phyloP scores from a whole-genome alignment of 2,329 filamentous ascomycete genomes.

The Purpureocillium takamizusanense region DNA sequence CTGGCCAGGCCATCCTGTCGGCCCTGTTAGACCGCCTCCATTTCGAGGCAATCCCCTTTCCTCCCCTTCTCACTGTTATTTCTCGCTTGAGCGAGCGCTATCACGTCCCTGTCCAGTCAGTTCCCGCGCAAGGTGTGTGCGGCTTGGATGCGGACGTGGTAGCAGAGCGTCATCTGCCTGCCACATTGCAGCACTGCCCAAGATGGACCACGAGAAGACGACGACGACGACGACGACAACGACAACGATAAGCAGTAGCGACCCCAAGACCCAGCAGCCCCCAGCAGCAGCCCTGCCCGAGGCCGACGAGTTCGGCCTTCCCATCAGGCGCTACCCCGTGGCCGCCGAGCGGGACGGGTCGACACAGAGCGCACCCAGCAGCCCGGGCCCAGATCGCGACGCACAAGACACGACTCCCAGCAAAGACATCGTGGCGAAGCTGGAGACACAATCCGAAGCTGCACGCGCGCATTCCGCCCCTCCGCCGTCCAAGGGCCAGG shows the following conservation, averaged over 20 bases:
- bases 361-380: background rate
- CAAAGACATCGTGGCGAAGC: background rate
- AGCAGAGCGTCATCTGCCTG: background rate
- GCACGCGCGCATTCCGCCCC: too few species aligned
- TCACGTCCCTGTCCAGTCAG: conserved; percentile 13
- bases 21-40: conserved; percentile 1
- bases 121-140: conserved; percentile 4
- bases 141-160: conserved; percentile 17
- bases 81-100: background rate
- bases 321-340: conserved; percentile 42
- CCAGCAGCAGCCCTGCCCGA: conserved; percentile 26
- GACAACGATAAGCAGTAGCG: too few species aligned
- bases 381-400: background rate
- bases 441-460: background rate
- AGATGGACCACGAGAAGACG: conserved; percentile 7
- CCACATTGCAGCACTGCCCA: conserved; percentile 14
- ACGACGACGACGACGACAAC: conserved; percentile 23
- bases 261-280: conserved; percentile 7
- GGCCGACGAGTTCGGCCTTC: conserved; percentile 64
- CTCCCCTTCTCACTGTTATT: too few species aligned
- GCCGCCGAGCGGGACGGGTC: background rate
- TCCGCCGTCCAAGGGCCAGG: too few species aligned
- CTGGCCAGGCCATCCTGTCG: background rate
- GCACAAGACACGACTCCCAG: too few species aligned
- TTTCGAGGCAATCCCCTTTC: conserved; percentile 5